Percentiles rank a stretch among this genome's conserved stretches.
phyloP scores from a whole-genome alignment of 225 moss, liverwort and hornwort genomes.

The Physcomitrium patens region DNA sequence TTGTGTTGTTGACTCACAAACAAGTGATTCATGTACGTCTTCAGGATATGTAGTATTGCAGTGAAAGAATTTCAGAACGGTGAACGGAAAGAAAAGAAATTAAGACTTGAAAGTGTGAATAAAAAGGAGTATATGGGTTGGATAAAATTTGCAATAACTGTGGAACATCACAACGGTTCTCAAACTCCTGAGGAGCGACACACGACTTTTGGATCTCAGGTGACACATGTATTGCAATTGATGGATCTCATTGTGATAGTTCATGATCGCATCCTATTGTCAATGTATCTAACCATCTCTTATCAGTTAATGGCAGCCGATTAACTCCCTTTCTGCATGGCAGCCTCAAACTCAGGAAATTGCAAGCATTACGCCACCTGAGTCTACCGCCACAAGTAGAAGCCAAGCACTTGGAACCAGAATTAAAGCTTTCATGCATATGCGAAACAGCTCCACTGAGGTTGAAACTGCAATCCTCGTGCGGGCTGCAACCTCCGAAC shows the following conservation, averaged over 20 bases:
- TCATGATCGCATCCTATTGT: background rate
- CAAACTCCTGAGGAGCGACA: constrained; percentile 40
- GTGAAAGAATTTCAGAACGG: constrained; percentile 47
- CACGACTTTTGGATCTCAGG: constrained; percentile 47
- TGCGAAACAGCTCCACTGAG: constrained; percentile 44
- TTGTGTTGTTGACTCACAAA: background rate
- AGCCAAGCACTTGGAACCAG: constrained; percentile 1
- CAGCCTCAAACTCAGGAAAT: constrained; percentile 57
- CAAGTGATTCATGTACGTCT: constrained; percentile 6
- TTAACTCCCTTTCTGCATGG: constrained; percentile 16
- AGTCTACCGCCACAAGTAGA: constrained; percentile 18
- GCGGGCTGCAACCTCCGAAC: constrained; percentile 14
- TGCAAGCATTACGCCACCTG: constrained; percentile 38
- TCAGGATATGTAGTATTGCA: constrained; percentile 52
- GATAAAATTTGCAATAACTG: constrained; percentile 47
- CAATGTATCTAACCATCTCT: background rate
- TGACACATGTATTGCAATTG: constrained; percentile 16
- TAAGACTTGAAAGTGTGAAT: constrained; percentile 27
- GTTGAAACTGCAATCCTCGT: constrained; percentile 3
- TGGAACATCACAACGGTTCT: constrained; percentile 31
- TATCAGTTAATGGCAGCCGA: background rate
- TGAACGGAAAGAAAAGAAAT: constrained; percentile 26
- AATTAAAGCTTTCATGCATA: constrained; percentile 16
- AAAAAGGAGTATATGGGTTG: constrained; percentile 24
- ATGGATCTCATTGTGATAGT: background rate